phyloP scores from a whole-genome alignment of 2,329 filamentous ascomycete genomes.

The Domatiomyces catenatus region DNA sequence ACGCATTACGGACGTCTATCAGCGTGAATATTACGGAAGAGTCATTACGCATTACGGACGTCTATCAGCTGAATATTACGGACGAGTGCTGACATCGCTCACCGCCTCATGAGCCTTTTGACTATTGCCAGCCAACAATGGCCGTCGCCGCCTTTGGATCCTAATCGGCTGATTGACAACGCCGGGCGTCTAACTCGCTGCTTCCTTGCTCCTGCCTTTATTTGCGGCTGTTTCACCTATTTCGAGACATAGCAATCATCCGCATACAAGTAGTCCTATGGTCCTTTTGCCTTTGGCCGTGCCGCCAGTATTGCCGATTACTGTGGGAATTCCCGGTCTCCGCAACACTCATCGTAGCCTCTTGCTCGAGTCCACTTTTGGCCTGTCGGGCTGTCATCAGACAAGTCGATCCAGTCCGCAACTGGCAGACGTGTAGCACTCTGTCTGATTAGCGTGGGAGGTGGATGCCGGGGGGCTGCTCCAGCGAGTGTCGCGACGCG shows the following conservation, averaged over 20 bases:
- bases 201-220: neutral
- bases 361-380: neutral
- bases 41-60: too few relatives aligned
- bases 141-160: neutral
- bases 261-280: too few relatives aligned
- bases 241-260: too few relatives aligned
- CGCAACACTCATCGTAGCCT: neutral
- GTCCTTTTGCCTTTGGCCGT: neutral
- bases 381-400: neutral
- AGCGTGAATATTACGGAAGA: neutral
- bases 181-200: too few relatives aligned
- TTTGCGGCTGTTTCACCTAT: neutral
- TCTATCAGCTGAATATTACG: neutral
- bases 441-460: neutral
- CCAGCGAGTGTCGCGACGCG: too few relatives aligned
- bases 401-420: neutral
- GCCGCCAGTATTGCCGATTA: neutral
- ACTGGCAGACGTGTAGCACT: neutral
- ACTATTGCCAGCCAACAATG: neutral
- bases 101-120: neutral
- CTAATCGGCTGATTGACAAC: neutral
- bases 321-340: neutral
- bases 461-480: too few relatives aligned
- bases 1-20: too few relatives aligned
- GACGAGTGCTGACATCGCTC: neutral